Evolutionary conservation across 2,329 filamentous ascomycete genomes (phyloP).

Genomic region (Aciculosporium take): DNA sequence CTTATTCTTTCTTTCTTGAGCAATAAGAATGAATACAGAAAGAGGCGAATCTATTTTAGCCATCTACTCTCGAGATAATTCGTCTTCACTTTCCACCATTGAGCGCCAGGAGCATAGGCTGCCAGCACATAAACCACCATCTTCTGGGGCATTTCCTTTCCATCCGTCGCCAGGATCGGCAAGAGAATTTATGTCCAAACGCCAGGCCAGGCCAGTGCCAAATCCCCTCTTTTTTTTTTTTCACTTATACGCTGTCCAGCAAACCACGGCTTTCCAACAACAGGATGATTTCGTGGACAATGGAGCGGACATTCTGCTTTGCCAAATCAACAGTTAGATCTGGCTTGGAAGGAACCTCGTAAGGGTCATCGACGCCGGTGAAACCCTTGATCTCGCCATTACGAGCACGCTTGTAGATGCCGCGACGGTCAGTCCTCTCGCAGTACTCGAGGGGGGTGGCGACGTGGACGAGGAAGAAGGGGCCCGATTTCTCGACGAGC

Average conservation of each 20-base stretch:
- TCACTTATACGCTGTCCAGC: constrained; percentile 58
- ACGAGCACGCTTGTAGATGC: constrained; percentile 74
- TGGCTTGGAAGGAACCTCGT: constrained; percentile 70
- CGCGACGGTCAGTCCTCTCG: constrained; percentile 89
- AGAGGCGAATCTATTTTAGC: too few species aligned
- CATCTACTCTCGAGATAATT: too few species aligned
- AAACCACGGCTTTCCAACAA: constrained; percentile 81
- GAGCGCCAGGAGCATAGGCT: too few species aligned
- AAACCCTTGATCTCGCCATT: constrained; percentile 92
- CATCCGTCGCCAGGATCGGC: too few species aligned
- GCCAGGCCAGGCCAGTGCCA: too few species aligned
- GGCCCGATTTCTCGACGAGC: constrained; percentile 73
- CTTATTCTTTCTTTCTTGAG: too few species aligned
- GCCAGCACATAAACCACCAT: too few species aligned
- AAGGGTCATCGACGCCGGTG: constrained; percentile 95
- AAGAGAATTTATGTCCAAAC: too few species aligned
- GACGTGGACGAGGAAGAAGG: constrained; percentile 92
- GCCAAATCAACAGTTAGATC: constrained; percentile 74
- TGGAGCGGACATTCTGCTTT: constrained; percentile 78
- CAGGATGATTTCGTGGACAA: constrained; percentile 93
- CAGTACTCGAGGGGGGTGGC: constrained; percentile 82
- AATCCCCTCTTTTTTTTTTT: too few species aligned
- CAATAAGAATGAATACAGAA: too few species aligned
- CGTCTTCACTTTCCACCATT: too few species aligned
- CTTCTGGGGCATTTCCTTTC: too few species aligned